Evolutionary conservation across 805 yeast species (phyloP).

Genomic region (Zygosaccharomyces bisporus): DNA sequence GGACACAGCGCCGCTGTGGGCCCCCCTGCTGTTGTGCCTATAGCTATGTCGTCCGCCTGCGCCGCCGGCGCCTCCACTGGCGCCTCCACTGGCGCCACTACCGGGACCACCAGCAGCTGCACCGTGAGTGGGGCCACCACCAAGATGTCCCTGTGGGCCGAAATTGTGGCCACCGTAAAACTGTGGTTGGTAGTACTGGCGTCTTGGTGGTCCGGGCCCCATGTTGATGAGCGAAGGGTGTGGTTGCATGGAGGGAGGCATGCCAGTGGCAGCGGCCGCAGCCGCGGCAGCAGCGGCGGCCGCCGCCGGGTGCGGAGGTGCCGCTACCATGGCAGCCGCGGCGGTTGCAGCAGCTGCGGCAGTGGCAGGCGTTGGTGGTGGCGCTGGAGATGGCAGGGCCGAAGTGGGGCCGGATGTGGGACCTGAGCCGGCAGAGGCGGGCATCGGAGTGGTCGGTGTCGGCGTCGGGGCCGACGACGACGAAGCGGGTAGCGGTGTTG

Average conservation of each 20-base stretch:
- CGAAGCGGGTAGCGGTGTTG: not conserved
- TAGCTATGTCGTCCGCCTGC: constrained; percentile 2
- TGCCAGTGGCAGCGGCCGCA: constrained; percentile 1
- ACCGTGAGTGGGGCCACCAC: too few species aligned
- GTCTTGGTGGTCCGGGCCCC: constrained; percentile 13
- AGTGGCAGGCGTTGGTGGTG: not conserved
- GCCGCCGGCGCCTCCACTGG: too few species aligned
- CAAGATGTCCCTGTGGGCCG: not conserved
- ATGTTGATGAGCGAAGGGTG: constrained; percentile 5
- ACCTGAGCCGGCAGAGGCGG: not conserved
- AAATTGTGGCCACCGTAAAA: constrained; percentile 1
- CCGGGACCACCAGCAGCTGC: not conserved
- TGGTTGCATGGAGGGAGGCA: constrained; percentile 9
- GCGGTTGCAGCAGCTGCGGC: not conserved
- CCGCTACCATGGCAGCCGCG: not conserved
- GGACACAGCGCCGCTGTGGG: not conserved
- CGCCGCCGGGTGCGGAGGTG: constrained; percentile 5
- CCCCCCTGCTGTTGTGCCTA: too few species aligned
- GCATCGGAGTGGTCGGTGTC: not conserved
- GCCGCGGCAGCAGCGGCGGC: constrained; percentile 2
- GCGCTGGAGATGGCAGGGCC: not conserved
- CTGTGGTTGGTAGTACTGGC: constrained; percentile 13
- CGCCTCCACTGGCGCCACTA: too few species aligned
- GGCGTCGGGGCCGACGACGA: not conserved
- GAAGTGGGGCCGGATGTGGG: not conserved